Percentiles rank a stretch among this genome's conserved stretches.
These are phyloP conservation scores for Sambucus nigra DNA, from an alignment of 129 eudicot species.

Conservation along the genomic window DNA sequence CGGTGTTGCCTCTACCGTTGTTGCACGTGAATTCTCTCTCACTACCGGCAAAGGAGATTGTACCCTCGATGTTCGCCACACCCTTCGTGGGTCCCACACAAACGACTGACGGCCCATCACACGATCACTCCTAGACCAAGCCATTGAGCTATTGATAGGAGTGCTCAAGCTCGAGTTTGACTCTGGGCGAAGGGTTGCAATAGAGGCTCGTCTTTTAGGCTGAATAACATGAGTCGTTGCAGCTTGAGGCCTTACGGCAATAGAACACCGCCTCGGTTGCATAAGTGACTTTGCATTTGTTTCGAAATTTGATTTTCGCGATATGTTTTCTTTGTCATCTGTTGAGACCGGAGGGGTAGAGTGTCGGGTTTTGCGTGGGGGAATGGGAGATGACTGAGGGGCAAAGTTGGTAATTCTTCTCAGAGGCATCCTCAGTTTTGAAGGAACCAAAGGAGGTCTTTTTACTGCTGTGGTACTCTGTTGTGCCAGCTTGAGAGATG, in stretches of 20 bases:
- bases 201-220: constrained; percentile 68
- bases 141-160: constrained; percentile 28
- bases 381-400: constrained; percentile 46
- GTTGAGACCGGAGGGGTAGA: constrained; percentile 21
- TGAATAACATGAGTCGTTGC: constrained; percentile 19
- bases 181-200: constrained; percentile 55
- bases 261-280: constrained; percentile 54
- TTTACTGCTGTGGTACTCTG: constrained; percentile 41
- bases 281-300: constrained; percentile 18
- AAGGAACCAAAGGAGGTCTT: constrained; percentile 68
- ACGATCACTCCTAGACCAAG: constrained; percentile 32
- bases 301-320: constrained; percentile 11
- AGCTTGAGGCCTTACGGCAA: constrained; percentile 41
- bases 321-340: constrained; percentile 52
- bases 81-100: constrained; percentile 67
- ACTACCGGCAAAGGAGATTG: constrained; percentile 36
- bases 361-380: constrained; percentile 23
- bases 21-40: constrained; percentile 11
- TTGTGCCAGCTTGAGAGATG: constrained; percentile 36
- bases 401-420: constrained; percentile 53
- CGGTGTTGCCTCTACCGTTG: constrained; percentile 41
- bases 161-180: constrained; percentile 28
- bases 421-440: constrained; percentile 63
- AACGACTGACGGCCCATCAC: constrained; percentile 45
- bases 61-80: constrained; percentile 43